These are phyloP conservation scores for Hyaloraphidium curvatum DNA, from an alignment of 192 early-diverging fungal species.

Conservation along the genomic window DNA sequence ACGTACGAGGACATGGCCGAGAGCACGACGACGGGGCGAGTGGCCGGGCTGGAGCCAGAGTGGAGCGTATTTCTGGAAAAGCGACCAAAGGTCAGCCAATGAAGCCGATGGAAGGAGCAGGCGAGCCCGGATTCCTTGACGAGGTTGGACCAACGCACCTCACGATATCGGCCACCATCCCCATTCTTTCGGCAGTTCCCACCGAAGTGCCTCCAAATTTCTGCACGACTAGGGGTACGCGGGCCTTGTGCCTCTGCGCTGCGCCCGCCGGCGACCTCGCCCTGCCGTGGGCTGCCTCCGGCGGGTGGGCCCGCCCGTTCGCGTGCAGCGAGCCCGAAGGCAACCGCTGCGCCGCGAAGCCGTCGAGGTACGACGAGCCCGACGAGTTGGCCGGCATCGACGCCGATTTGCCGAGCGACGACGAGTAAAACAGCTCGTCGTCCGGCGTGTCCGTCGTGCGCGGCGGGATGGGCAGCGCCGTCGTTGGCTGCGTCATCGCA, in stretches of 20 bases:
- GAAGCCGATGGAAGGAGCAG: not conserved
- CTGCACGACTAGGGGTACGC: slow-evolving; percentile 1
- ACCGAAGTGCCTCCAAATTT: slow-evolving; percentile 98
- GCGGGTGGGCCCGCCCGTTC: not conserved
- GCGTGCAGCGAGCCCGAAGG: not conserved
- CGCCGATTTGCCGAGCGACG: not conserved
- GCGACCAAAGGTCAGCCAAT: not conserved
- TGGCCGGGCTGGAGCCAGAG: not conserved
- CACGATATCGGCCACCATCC: slow-evolving; percentile 47
- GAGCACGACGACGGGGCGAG: slow-evolving; percentile 74
- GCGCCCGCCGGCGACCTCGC: too few species aligned
- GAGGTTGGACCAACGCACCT: slow-evolving; percentile 37
- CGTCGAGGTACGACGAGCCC: not conserved
- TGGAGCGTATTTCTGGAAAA: not conserved
- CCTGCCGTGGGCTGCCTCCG: not conserved
- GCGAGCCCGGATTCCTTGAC: not conserved
- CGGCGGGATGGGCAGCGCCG: not conserved
- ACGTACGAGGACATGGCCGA: slow-evolving; percentile 80
- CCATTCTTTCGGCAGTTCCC: slow-evolving; percentile 44
- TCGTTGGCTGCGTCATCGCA: too few species aligned
- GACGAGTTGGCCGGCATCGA: not conserved
- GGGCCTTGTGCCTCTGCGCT: not conserved
- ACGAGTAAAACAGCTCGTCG: not conserved
- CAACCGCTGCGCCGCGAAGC: not conserved
- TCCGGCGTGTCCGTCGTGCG: not conserved